Conservation (phyloP, 1,139 yeast species). For the Kluyveromyces sp. region DNA sequence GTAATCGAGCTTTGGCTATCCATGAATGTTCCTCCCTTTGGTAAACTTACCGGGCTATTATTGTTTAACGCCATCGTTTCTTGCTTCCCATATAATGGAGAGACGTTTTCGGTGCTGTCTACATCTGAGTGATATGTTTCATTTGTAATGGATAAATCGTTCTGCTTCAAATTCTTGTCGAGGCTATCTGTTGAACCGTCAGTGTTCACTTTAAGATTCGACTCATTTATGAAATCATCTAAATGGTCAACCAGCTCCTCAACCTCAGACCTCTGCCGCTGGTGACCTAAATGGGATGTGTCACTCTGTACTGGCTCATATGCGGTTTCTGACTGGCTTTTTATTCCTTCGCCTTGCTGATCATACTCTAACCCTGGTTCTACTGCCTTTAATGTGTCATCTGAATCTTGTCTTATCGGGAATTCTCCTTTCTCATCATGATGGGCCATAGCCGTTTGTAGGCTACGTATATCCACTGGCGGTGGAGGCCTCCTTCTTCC, state of each 20-base stretch:
- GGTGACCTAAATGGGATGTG: constrained; percentile 15
- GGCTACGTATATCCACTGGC: constrained; percentile 12
- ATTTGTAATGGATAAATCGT: not conserved
- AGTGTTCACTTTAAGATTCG: constrained; percentile 3
- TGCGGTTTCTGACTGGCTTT: not conserved
- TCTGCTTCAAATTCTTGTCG: not conserved
- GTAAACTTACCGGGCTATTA: not conserved
- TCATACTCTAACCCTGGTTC: not conserved
- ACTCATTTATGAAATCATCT: constrained; percentile 22
- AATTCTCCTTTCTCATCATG: not conserved
- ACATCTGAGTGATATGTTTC: not conserved
- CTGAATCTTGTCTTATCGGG: not conserved
- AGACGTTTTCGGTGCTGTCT: constrained; percentile 6
- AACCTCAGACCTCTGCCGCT: constrained; percentile 29
- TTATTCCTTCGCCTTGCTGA: not conserved
- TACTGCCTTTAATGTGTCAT: not conserved
- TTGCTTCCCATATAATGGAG: constrained; percentile 2
- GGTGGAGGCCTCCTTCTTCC: constrained; percentile 16
- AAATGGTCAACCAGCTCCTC: constrained; percentile 31
- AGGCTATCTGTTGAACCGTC: not conserved
- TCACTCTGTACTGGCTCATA: not conserved
- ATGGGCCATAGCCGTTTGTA: not conserved
- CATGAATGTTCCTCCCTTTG: not conserved
- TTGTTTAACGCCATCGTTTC: not conserved
- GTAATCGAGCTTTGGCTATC: not conserved